Conservation (phyloP, 345 rosid genomes). For the Aurinia saxatilis region DNA sequence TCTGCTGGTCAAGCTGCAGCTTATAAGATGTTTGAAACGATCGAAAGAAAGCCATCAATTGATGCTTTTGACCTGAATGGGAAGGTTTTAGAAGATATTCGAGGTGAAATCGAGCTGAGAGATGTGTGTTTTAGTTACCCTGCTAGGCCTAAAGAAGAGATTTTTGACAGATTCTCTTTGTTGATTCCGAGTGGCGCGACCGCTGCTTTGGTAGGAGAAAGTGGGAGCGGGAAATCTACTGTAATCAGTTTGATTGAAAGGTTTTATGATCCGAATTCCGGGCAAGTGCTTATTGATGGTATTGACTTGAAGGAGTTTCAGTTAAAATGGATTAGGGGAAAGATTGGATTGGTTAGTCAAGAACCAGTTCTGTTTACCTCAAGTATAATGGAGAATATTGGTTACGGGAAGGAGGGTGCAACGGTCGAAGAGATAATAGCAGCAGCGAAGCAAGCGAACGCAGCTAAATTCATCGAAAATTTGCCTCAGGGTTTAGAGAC, state of each 20-base stretch:
- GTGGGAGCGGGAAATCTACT: conserved; percentile 79
- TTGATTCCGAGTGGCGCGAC: conserved; percentile 47
- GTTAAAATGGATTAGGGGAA: conserved; percentile 56
- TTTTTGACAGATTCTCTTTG: conserved; percentile 55
- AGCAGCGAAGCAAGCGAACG: conserved; percentile 63
- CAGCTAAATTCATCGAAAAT: conserved; percentile 54
- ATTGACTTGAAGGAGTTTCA: conserved; percentile 55
- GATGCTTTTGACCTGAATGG: conserved; percentile 51
- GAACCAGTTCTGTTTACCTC: conserved; percentile 60
- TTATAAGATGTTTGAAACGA: conserved; percentile 63
- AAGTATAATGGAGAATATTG: conserved; percentile 56
- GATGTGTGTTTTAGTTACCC: conserved; percentile 62
- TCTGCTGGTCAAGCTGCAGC: conserved; percentile 67
- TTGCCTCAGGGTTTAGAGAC: conserved; percentile 72
- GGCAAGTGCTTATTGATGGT: conserved; percentile 58
- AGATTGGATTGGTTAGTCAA: conserved; percentile 71
- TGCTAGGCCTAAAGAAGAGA: conserved; percentile 53
- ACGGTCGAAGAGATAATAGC: conserved; percentile 45
- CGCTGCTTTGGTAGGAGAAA: conserved; percentile 66
- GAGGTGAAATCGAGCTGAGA: conserved; percentile 48
- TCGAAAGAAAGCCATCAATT: conserved; percentile 51
- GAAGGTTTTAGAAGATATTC: conserved; percentile 40
- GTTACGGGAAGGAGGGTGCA: conserved; percentile 59
- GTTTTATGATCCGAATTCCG: conserved; percentile 60
- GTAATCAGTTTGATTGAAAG: conserved; percentile 61